Base-by-base conservation (phyloP, 169 alveolate genomes). In the Plasmodium vivax region DNA sequence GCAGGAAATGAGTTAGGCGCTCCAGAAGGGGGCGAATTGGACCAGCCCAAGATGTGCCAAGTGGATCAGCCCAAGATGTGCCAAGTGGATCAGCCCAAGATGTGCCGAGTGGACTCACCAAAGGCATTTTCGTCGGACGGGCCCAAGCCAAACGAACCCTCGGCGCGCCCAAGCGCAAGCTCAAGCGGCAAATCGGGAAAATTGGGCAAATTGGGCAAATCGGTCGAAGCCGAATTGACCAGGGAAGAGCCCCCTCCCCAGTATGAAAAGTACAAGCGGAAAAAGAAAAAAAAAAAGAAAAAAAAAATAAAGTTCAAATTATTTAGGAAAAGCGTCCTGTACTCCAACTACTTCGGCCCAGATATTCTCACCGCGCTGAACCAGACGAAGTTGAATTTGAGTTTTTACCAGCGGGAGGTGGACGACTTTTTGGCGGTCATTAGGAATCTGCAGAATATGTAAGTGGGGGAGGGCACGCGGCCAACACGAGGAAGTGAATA, bases 371-470 rank as follows among this genome's bases (percentile, higher is more conserved):
- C 27, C 41, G 23, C 82, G 12, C 58, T 77, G 27, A 88, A 88
- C 12, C 90, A 88, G 72, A 58, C 74, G n/a, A 88, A 79, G n/a
- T 34, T 79, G 82, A 88, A 73, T 36, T 56, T 88, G 34, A 88
- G 90, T 56, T 91, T 91, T 54, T 82, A 91, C 7, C 88, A 91
- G 75, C 73, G 95, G 51, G 95, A 91, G 41, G 75, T 82, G 1
- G 95, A 91, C 41, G 92, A 82, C 45, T 82, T 82, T 68, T 82
- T 91, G 77, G 71, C 47, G 47, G 95, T 91, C 80, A 91, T 91
- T 58, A 62, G 92, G 82, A 91, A 91, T 68, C 72, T 91, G 41
- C 95, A 91, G 47, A 82, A 91, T 73, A 82, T 91, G 95, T 91
- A 91, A 80, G 91, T 27, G 23, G 32, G 45, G 41, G 34, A 16